Evolutionary conservation across 2,329 filamentous ascomycete genomes (phyloP), one percentile per base, ranked within the genome.

Genomic region (Cercospora beticola): DNA sequence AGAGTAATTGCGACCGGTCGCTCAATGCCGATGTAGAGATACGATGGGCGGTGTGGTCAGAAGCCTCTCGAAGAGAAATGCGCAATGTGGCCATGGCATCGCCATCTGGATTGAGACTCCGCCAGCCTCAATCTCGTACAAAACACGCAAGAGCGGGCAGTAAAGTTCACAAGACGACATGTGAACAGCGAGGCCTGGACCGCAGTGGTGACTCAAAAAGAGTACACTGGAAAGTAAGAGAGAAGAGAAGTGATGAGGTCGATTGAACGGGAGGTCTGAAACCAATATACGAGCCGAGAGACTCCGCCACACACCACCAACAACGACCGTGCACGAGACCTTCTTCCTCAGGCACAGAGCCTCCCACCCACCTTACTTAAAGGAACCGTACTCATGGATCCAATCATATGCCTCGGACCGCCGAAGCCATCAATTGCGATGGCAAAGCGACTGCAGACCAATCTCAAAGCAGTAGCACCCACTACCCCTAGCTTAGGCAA

Each of bases 241-340:
- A 40, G 33, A 49, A 64, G 31, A 64, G 46, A 26, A 36, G 33
- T 58, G 28, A 16, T 57, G 49, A 16, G 12, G 21, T 54, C 49
- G 16, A 16, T 4, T 16, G 7, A 10, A 56, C 2, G 49, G 49
- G 23, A 56, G 12, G 49, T 56, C 23, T 56, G 49, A 56, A 56
- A 64, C 62, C 52, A 58, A 58, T 64, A 64, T 64, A 64, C 62
- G 49, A 64, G 31, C 28, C 49, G 31, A 30, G 8, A 49, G 28
- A 26, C 62, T 58, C 62, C 62, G 62, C 62, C 62, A 64, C 62
- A 26, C 62, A 59, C 56, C 56, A 59, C 40, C 43, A 64, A 31
- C 43, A 31, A 52, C 16, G 26, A 18, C 46, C 62, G 62, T 58
- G 49, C 46, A 43, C 31, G 14, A 52, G 21, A 54, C 12, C 49